Evolutionary conservation across 306 rosid genomes (phyloP).

Genomic region (Begonia fuchsioides): DNA sequence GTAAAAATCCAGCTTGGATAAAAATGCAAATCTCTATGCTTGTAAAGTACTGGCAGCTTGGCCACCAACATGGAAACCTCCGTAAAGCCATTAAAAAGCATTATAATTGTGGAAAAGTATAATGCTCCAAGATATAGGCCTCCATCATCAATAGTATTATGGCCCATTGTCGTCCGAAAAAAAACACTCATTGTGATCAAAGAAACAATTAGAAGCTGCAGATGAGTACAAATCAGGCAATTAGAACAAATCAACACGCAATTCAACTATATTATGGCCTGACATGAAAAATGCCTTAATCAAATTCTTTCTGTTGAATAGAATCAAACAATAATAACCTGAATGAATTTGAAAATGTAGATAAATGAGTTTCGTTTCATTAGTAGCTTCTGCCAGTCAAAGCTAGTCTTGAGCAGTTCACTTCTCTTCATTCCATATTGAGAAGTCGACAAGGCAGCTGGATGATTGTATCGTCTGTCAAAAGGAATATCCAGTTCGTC

Average conservation of each 20-base stretch:
- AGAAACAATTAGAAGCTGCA: constrained; percentile 82
- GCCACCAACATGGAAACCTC: constrained; percentile 97
- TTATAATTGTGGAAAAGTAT: constrained; percentile 90
- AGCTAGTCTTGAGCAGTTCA: constrained; percentile 76
- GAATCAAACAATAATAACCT: constrained; percentile 31
- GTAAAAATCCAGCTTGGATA: constrained; percentile 97
- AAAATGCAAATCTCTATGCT: constrained; percentile 92
- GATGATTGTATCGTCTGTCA: constrained; percentile 73
- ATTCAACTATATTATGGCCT: constrained; percentile 10
- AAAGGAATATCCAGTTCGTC: constrained; percentile 63
- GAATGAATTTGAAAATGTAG: constrained; percentile 83
- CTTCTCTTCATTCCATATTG: constrained; percentile 42
- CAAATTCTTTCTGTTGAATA: not conserved
- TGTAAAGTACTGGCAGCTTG: constrained; percentile 94
- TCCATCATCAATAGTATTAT: constrained; percentile 70
- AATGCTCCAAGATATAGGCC: constrained; percentile 81
- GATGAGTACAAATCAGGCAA: constrained; percentile 18
- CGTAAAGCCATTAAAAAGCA: constrained; percentile 95
- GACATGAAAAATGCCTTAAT: no score
- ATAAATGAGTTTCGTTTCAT: constrained; percentile 92
- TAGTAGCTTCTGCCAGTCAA: constrained; percentile 69
- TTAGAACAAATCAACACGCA: constrained; percentile 19
- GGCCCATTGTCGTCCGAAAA: constrained; percentile 89
- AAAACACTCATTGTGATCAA: constrained; percentile 93
- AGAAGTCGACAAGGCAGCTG: constrained; percentile 80